Evolutionary conservation across 495 filamentous ascomycete genomes (phyloP).

Genomic region (Lasiosphaeris hirsuta): DNA sequence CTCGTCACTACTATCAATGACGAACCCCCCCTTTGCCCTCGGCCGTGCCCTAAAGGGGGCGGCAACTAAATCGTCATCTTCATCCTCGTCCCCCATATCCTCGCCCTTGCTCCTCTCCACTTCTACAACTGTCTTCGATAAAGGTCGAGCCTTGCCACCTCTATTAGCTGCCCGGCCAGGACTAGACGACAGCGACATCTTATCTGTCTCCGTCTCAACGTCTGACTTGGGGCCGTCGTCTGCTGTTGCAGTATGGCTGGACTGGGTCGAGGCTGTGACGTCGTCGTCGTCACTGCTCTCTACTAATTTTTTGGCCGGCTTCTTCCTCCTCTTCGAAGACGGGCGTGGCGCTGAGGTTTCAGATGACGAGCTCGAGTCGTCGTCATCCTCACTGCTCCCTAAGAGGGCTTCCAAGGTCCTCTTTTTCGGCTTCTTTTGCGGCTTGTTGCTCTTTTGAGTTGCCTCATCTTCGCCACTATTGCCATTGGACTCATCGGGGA

Average conservation of each 20-base stretch:
- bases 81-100: slow-evolving; percentile 20
- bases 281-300: background rate
- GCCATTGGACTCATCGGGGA: background rate
- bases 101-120: slow-evolving; percentile 15
- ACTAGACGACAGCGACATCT: slow-evolving; percentile 29
- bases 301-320: background rate
- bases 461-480: background rate
- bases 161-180: slow-evolving; percentile 13
- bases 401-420: background rate
- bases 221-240: slow-evolving; percentile 5
- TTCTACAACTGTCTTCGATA: slow-evolving; percentile 18
- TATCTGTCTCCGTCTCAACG: slow-evolving; percentile 22
- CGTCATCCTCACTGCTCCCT: background rate
- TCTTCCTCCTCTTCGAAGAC: slow-evolving; percentile 6
- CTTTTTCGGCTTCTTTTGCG: slow-evolving; percentile 10
- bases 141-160: slow-evolving; percentile 9
- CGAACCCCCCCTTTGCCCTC: slow-evolving; percentile 48
- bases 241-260: slow-evolving; percentile 9
- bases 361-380: background rate
- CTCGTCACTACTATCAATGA: slow-evolving; percentile 57
- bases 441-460: background rate
- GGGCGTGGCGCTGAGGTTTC: background rate
- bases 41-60: slow-evolving; percentile 30
- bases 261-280: slow-evolving; percentile 9
- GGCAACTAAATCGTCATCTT: slow-evolving; percentile 28